Evolutionary conservation across 192 early-diverging fungal species (phyloP).

Genomic region (Backusella tuberculispora): DNA sequence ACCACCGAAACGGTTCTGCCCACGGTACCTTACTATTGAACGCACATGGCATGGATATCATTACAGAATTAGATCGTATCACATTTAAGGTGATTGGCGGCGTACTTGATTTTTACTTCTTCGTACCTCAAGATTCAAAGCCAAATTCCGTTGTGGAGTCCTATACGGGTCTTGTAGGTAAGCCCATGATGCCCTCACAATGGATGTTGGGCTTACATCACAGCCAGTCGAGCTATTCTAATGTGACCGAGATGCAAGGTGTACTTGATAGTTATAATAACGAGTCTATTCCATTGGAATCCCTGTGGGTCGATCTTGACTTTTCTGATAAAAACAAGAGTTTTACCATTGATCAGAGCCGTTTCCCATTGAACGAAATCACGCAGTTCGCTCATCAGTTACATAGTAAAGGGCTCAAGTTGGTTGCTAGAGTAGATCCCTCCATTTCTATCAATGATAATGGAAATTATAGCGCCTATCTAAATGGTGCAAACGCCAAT

Average conservation of each 20-base stretch:
- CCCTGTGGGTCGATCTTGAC: constrained; percentile 67
- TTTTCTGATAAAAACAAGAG: constrained; percentile 65
- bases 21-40: constrained; percentile 62
- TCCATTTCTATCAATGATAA: constrained; percentile 52
- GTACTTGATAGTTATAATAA: constrained; percentile 55
- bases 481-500: constrained; percentile 47
- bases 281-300: constrained; percentile 51
- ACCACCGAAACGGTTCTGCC: constrained; percentile 55
- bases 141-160: constrained; percentile 44
- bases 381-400: constrained; percentile 47
- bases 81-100: constrained; percentile 72
- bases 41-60: constrained; percentile 73
- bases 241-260: constrained; percentile 54
- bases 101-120: constrained; percentile 66
- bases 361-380: constrained; percentile 57
- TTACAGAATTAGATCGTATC: constrained; percentile 44
- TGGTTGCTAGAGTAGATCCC: constrained; percentile 67
- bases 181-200: constrained; percentile 56
- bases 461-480: constrained; percentile 53
- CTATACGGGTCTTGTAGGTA: constrained; percentile 67
- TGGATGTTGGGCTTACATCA: constrained; percentile 40
- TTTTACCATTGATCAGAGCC: constrained; percentile 59
- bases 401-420: constrained; percentile 50
- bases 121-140: constrained; percentile 47
- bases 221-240: constrained; percentile 51